Conservation (phyloP, 2,329 filamentous ascomycete species). For the Xylaria sp. region DNA sequence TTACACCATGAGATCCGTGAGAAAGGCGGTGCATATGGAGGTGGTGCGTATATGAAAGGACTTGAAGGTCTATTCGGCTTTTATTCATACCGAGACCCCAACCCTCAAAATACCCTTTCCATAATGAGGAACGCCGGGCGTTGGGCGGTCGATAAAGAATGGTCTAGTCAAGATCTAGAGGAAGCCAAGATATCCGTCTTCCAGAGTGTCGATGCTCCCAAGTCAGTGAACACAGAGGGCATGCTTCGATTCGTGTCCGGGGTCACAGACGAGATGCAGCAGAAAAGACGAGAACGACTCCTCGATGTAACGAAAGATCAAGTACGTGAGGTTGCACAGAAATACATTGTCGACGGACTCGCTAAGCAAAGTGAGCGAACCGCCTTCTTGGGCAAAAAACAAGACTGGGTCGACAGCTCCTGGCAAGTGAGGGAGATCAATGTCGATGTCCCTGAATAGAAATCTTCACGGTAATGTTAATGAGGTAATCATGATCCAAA, state of each 20-base stretch:
- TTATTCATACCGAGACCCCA: conserved; percentile 96
- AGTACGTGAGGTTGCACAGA: conserved; percentile 82
- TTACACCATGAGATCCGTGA: conserved; percentile 97
- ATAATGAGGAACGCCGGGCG: conserved; percentile 85
- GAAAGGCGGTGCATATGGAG: conserved; percentile 96
- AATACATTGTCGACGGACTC: conserved; percentile 78
- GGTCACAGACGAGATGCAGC: conserved; percentile 88
- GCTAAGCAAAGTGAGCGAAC: conserved; percentile 69
- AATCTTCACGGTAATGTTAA: conserved; percentile 40
- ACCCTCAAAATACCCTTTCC: conserved; percentile 85
- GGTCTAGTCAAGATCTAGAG: conserved; percentile 87
- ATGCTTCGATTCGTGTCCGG: conserved; percentile 87
- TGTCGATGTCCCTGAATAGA: conserved; percentile 56
- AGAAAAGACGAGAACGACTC: conserved; percentile 82
- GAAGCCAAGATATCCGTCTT: conserved; percentile 97
- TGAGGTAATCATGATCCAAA: conserved; percentile 38
- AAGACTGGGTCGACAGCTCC: conserved; percentile 76
- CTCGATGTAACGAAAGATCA: conserved; percentile 86
- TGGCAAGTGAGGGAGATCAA: conserved; percentile 86
- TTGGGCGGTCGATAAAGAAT: conserved; percentile 84
- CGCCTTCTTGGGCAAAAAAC: conserved; percentile 84
- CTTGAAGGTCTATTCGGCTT: conserved; percentile 90
- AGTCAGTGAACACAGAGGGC: conserved; percentile 87
- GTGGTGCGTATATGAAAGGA: conserved; percentile 83
- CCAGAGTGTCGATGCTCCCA: conserved; percentile 88